Evolutionary conservation across 1,139 yeast species (phyloP).

Genomic region (Yamadazyma dushanensis): DNA sequence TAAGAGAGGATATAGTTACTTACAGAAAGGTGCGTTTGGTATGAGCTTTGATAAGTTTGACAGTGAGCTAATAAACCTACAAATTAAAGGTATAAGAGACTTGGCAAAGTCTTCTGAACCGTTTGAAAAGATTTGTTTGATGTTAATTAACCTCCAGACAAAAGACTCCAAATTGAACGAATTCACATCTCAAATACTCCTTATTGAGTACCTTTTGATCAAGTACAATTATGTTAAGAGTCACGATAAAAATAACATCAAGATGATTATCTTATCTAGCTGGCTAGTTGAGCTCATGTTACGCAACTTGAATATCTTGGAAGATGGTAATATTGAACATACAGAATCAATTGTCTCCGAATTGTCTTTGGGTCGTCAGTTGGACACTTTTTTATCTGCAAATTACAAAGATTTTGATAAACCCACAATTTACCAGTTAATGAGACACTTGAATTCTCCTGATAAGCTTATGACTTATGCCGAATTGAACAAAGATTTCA

Average conservation of each 20-base stretch:
- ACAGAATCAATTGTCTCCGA: background rate
- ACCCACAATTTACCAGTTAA: slow-evolving; percentile 69
- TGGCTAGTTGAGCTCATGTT: slow-evolving; percentile 75
- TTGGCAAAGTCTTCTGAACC: slow-evolving; percentile 68
- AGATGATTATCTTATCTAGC: slow-evolving; percentile 63
- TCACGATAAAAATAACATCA: slow-evolving; percentile 44
- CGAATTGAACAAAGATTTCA: slow-evolving; percentile 64
- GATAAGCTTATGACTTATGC: slow-evolving; percentile 70
- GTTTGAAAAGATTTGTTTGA: slow-evolving; percentile 69
- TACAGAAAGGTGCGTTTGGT: slow-evolving; percentile 46
- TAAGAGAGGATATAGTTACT: slow-evolving; percentile 63
- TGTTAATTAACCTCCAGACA: slow-evolving; percentile 48
- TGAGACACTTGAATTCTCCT: slow-evolving; percentile 63
- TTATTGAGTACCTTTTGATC: slow-evolving; percentile 56
- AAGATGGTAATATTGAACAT: slow-evolving; percentile 4
- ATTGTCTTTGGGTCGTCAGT: slow-evolving; percentile 23
- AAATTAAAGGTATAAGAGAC: slow-evolving; percentile 57
- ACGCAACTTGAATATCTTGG: slow-evolving; percentile 19
- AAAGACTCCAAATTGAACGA: slow-evolving; percentile 5
- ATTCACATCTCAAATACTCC: slow-evolving; percentile 26
- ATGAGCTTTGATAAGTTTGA: slow-evolving; percentile 21
- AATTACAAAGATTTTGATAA: slow-evolving; percentile 56
- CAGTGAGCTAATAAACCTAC: slow-evolving; percentile 24
- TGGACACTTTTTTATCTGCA: slow-evolving; percentile 52
- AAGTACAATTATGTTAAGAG: slow-evolving; percentile 46